A percentile compares a stretch with the other conserved stretches of the same genome.
phyloP scores from a whole-genome alignment of 2,329 filamentous ascomycete species.

The Colletotrichum sp. region DNA sequence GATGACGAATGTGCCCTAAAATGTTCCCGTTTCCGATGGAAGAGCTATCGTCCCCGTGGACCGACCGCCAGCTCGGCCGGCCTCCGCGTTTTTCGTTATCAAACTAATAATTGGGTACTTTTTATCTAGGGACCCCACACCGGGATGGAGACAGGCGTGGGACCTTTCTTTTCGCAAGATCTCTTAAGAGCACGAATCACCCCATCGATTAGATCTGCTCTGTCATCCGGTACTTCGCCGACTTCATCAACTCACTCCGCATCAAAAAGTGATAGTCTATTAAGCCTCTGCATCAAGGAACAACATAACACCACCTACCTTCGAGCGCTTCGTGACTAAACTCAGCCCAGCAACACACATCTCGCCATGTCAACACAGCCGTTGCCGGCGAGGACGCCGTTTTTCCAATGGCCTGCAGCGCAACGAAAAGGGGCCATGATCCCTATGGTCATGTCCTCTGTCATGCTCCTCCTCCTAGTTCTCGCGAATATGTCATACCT shows the following conservation, averaged over 20 bases:
- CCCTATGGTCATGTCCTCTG: background rate
- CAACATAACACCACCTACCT: background rate
- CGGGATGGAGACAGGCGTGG: background rate
- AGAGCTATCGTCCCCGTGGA: background rate
- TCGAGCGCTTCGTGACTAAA: background rate
- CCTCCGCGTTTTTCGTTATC: background rate
- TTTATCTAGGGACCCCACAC: background rate
- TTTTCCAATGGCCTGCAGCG: background rate
- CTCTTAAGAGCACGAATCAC: background rate
- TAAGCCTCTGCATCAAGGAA: background rate
- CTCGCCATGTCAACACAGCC: background rate
- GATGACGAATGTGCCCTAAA: background rate
- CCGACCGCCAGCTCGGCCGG: background rate
- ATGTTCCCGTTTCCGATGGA: background rate
- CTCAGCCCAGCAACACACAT: background rate
- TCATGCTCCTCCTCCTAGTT: conserved; percentile 4
- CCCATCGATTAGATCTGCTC: background rate
- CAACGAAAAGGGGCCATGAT: background rate
- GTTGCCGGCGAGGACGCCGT: background rate
- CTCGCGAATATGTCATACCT: conserved; percentile 29
- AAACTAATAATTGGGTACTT: background rate
- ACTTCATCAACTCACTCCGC: background rate
- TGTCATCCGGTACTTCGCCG: background rate
- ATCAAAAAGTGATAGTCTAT: background rate
- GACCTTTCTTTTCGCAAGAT: background rate